These are phyloP conservation scores for Narthecium ossifragum DNA, from an alignment of 106 monocot species.

Conservation along the genomic window DNA sequence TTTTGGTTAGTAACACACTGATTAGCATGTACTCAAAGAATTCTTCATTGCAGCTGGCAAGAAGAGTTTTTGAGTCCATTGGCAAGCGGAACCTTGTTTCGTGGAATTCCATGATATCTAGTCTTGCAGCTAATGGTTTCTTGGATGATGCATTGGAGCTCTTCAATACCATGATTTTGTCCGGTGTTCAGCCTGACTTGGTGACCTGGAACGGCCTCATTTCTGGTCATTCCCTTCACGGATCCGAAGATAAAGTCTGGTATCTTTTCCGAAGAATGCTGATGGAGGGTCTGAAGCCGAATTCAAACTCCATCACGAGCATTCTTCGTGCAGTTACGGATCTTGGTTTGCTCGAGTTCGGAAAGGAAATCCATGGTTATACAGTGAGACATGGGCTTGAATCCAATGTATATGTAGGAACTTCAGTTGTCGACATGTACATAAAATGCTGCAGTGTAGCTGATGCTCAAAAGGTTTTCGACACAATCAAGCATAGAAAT, in stretches of 20 bases:
- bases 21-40: slow-evolving; percentile 61
- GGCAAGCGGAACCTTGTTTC: slow-evolving; percentile 26
- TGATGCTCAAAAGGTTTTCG: slow-evolving; percentile 38
- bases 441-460: slow-evolving; percentile 34
- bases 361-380: slow-evolving; percentile 44
- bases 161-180: slow-evolving; percentile 24
- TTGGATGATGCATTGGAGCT: slow-evolving; percentile 39
- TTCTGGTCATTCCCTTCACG: slow-evolving; percentile 40
- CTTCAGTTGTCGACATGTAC: slow-evolving; percentile 65
- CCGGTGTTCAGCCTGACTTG: slow-evolving; percentile 34
- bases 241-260: slow-evolving; percentile 20
- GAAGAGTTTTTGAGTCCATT: slow-evolving; percentile 37
- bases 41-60: slow-evolving; percentile 22
- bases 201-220: slow-evolving; percentile 56
- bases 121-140: slow-evolving; percentile 38
- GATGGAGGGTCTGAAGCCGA: slow-evolving; percentile 22
- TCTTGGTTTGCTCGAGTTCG: slow-evolving; percentile 18
- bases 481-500: slow-evolving; percentile 30
- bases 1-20: slow-evolving; percentile 40
- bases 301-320: slow-evolving; percentile 40
- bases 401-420: slow-evolving; percentile 35
- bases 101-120: slow-evolving; percentile 66
- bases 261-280: slow-evolving; percentile 31
- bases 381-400: slow-evolving; percentile 27
- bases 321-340: slow-evolving; percentile 31